phyloP scores from a whole-genome alignment of 2,329 filamentous ascomycete species.

The Exophiala mesophila region DNA sequence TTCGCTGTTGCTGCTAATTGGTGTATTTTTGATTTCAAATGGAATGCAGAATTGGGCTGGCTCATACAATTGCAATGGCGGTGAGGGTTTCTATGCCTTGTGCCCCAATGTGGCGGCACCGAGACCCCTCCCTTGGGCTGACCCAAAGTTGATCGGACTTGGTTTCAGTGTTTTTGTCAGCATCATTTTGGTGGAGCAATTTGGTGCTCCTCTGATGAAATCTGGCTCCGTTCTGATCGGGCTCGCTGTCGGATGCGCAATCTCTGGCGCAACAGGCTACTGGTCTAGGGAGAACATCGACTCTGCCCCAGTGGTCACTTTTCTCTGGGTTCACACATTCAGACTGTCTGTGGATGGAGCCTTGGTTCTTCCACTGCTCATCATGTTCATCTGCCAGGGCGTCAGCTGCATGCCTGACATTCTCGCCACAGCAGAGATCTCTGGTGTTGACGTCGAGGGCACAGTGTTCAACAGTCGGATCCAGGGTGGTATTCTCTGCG shows the following conservation, averaged over 20 bases:
- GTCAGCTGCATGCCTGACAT: conserved; percentile 79
- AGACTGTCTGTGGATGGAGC: conserved; percentile 66
- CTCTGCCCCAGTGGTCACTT: conserved; percentile 64
- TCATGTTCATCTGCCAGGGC: conserved; percentile 66
- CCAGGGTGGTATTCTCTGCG: conserved; percentile 72
- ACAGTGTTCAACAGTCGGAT: conserved; percentile 68
- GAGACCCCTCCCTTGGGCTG: conserved; percentile 70
- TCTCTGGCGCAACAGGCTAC: conserved; percentile 72
- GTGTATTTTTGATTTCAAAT: conserved; percentile 64
- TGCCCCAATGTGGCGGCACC: conserved; percentile 67
- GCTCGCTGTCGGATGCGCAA: conserved; percentile 69
- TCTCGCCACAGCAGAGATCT: conserved; percentile 76
- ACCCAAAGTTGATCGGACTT: conserved; percentile 70
- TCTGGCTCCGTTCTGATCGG: conserved; percentile 71
- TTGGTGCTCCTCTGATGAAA: conserved; percentile 81
- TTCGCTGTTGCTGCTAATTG: conserved; percentile 66
- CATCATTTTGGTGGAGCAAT: conserved; percentile 75
- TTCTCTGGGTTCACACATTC: conserved; percentile 77
- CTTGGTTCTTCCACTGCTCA: conserved; percentile 66
- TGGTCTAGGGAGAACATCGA: conserved; percentile 70
- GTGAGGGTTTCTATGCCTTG: conserved; percentile 60
- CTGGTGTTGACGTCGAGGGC: conserved; percentile 68
- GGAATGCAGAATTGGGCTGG: conserved; percentile 77
- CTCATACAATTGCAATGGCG: conserved; percentile 36
- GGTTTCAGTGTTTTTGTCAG: conserved; percentile 76